phyloP scores from a whole-genome alignment of 495 filamentous ascomycete species.

The Pseudoneurospora amorphoporcata region DNA sequence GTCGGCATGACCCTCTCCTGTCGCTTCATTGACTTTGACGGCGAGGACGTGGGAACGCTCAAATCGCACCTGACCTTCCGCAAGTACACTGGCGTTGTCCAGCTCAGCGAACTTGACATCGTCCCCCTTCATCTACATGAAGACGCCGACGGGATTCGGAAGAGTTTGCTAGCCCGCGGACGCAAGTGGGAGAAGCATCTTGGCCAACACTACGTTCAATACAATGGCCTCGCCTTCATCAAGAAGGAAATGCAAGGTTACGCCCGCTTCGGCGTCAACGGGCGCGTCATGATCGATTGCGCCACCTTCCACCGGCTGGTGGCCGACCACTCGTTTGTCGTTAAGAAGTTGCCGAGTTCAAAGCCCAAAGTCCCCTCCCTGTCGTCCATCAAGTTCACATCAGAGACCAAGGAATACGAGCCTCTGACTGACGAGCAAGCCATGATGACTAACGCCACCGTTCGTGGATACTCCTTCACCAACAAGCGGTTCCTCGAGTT shows the following conservation, averaged over 20 bases:
- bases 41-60: slow-evolving; percentile 19
- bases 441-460: slow-evolving; percentile 17
- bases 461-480: slow-evolving; percentile 26
- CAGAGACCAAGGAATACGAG: slow-evolving; percentile 6
- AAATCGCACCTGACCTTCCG: slow-evolving; percentile 9
- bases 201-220: slow-evolving; percentile 21
- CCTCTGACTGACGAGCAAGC: slow-evolving; percentile 22
- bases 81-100: slow-evolving; percentile 18
- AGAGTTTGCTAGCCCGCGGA: slow-evolving; percentile 19
- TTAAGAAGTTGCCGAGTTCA: slow-evolving; percentile 1
- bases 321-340: slow-evolving; percentile 15
- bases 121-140: slow-evolving; percentile 21
- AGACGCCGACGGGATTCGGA: slow-evolving; percentile 10
- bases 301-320: slow-evolving; percentile 22
- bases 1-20: neutral
- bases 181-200: slow-evolving; percentile 22
- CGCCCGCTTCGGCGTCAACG: slow-evolving; percentile 15
- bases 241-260: slow-evolving; percentile 15
- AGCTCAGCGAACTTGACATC: slow-evolving; percentile 15
- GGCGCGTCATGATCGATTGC: slow-evolving; percentile 29
- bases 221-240: slow-evolving; percentile 20
- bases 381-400: neutral
- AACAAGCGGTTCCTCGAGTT: slow-evolving; percentile 25
- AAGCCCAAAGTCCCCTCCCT: neutral
- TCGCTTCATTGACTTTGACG: slow-evolving; percentile 26